Evolutionary conservation across 495 filamentous ascomycete species (phyloP).

Genomic region (Neurospora intermedia): DNA sequence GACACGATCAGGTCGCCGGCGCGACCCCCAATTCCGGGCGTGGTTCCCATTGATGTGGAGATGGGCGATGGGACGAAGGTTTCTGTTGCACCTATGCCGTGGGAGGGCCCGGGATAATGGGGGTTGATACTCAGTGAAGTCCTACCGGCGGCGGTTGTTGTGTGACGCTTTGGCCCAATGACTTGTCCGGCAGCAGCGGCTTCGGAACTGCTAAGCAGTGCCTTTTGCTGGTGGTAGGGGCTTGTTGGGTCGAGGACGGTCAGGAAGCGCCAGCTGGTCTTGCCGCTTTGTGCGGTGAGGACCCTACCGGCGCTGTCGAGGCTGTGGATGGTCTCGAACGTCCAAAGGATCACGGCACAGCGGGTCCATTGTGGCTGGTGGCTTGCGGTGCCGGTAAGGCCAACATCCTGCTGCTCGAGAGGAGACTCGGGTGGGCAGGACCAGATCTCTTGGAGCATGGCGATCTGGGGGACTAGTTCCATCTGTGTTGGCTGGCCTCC

Average conservation of each 20-base stretch:
- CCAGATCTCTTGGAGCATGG: constrained; percentile 42
- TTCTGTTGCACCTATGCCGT: not conserved
- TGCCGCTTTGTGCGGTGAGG: constrained; percentile 11
- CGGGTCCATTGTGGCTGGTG: constrained; percentile 24
- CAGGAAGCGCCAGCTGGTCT: constrained; percentile 36
- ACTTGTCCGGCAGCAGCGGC: not conserved
- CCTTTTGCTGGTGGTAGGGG: constrained; percentile 33
- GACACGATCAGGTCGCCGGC: constrained; percentile 31
- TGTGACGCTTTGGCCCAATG: not conserved
- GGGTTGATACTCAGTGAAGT: not conserved
- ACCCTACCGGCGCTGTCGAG: constrained; percentile 22
- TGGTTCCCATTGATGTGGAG: not conserved
- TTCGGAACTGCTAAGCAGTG: constrained; percentile 17
- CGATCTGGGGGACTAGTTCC: constrained; percentile 34
- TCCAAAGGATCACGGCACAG: constrained; percentile 37
- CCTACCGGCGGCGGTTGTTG: not conserved
- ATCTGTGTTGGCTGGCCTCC: constrained; percentile 26
- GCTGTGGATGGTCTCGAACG: constrained; percentile 34
- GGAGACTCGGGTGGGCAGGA: constrained; percentile 24
- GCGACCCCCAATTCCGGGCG: not conserved
- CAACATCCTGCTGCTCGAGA: constrained; percentile 3
- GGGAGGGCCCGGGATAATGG: not conserved
- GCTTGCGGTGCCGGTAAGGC: constrained; percentile 1
- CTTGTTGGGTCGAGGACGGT: constrained; percentile 36
- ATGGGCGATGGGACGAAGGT: not conserved